Percentiles rank a stretch among this genome's conserved stretches.
Conservation (phyloP, 2,329 filamentous ascomycete genomes). For the Beauveria brongniartii region DNA sequence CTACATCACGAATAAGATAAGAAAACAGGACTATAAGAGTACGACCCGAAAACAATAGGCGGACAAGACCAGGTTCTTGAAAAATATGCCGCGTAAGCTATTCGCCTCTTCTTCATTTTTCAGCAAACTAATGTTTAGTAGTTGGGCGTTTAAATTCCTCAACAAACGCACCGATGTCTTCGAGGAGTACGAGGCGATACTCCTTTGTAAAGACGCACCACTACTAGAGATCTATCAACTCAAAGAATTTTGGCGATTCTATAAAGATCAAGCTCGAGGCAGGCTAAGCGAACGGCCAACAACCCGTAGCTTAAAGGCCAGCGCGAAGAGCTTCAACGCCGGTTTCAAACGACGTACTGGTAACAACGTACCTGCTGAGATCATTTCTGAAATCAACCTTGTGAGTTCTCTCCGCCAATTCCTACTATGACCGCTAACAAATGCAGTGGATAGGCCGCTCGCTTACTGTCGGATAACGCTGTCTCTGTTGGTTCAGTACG, state of each 20-base stretch:
- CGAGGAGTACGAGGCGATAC: neutral
- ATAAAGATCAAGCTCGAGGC: constrained; percentile 1
- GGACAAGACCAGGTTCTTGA: neutral
- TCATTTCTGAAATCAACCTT: neutral
- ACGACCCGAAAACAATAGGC: neutral
- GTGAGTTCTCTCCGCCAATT: neutral
- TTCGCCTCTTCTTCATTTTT: neutral
- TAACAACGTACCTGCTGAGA: neutral
- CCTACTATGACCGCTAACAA: neutral
- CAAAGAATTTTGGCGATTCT: constrained; percentile 5
- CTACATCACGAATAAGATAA: neutral
- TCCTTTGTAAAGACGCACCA: neutral
- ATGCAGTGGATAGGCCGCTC: neutral
- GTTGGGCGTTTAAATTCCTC: neutral
- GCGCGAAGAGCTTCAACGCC: neutral
- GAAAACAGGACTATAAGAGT: neutral
- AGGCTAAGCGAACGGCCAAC: neutral
- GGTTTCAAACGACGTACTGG: constrained; percentile 2
- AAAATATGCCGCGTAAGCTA: neutral
- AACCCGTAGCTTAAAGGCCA: neutral
- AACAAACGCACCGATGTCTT: neutral
- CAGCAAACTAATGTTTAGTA: neutral
- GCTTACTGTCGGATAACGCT: too few relatives aligned
- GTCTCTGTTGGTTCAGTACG: too few relatives aligned
- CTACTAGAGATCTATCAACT: neutral